Evolutionary conservation across 805 yeast species (phyloP).

Genomic region (Pichia occidentalis): DNA sequence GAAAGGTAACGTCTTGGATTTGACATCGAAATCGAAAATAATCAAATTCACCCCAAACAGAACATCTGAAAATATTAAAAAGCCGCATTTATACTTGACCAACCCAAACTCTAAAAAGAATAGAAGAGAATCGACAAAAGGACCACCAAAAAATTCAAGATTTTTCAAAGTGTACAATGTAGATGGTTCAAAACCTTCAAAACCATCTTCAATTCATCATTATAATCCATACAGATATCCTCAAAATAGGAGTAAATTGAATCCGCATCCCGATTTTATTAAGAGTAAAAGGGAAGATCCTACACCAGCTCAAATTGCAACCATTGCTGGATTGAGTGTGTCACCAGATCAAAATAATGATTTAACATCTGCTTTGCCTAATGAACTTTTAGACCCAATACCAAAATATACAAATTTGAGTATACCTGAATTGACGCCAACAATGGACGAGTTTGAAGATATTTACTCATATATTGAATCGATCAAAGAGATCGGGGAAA

Average conservation of each 20-base stretch:
- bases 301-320: too few species aligned
- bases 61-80: slow-evolving; percentile 8
- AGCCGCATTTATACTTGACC: slow-evolving; percentile 4
- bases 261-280: slow-evolving; percentile 36
- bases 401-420: neutral
- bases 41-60: slow-evolving; percentile 11
- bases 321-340: too few species aligned
- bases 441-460: slow-evolving; percentile 48
- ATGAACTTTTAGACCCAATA: neutral
- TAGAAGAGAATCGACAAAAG: slow-evolving; percentile 11
- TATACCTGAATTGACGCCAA: slow-evolving; percentile 55
- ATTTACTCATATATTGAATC: slow-evolving; percentile 63
- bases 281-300: slow-evolving; percentile 15
- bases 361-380: neutral
- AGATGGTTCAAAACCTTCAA: slow-evolving; percentile 10
- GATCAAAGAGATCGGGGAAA: slow-evolving; percentile 42
- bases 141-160: slow-evolving; percentile 27
- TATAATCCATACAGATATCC: slow-evolving; percentile 42
- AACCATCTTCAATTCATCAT: slow-evolving; percentile 24
- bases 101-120: slow-evolving; percentile 7
- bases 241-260: slow-evolving; percentile 38
- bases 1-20: too few species aligned
- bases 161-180: slow-evolving; percentile 20
- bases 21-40: slow-evolving; percentile 5
- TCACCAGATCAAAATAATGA: neutral